These are phyloP conservation scores for Pichia ethanolica DNA, from an alignment of 805 yeast species.

Conservation along the genomic window DNA sequence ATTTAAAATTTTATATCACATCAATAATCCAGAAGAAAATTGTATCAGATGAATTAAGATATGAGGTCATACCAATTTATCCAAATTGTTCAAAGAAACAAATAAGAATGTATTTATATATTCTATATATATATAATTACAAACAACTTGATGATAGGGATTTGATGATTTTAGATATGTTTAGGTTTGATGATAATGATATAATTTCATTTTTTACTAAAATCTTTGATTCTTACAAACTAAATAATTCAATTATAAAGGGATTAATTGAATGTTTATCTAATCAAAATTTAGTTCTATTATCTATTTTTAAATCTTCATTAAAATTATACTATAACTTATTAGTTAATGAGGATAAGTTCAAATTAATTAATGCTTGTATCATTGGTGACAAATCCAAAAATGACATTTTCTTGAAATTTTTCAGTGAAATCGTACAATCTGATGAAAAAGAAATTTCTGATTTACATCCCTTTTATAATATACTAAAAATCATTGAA, in stretches of 20 bases:
- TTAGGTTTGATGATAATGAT: background rate
- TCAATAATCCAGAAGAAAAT: too few species aligned
- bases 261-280: slow-evolving; percentile 1
- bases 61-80: slow-evolving; percentile 3
- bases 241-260: background rate
- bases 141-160: background rate
- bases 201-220: background rate
- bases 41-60: too few species aligned
- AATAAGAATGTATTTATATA: background rate
- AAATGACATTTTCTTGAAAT: background rate
- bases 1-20: too few species aligned
- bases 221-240: slow-evolving; percentile 2
- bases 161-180: slow-evolving; percentile 1
- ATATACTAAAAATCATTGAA: background rate
- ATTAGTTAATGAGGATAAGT: background rate
- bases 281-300: background rate
- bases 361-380: slow-evolving; percentile 6
- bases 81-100: background rate
- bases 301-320: slow-evolving; percentile 1
- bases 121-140: background rate
- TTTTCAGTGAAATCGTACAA: background rate
- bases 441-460: too few species aligned
- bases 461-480: too few species aligned
- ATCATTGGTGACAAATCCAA: background rate
- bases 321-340: background rate